Conservation (phyloP, 129 eudicot species). For the Erigeron canadensis region DNA sequence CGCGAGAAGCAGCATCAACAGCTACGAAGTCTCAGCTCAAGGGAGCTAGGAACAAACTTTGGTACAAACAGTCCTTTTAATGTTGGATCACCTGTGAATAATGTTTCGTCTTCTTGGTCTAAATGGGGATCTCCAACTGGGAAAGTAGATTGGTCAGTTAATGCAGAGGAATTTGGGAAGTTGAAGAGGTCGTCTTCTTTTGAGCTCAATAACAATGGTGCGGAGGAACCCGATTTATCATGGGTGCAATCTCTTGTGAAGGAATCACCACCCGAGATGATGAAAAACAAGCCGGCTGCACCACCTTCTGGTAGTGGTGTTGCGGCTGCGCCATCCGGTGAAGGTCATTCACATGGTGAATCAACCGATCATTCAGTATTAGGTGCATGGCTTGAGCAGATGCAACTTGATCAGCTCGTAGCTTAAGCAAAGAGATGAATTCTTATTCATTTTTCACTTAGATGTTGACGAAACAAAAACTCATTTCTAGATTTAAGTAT, state of each 20-base stretch:
- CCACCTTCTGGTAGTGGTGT: constrained; percentile 32
- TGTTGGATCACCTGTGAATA: constrained; percentile 58
- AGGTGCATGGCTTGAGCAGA: constrained; percentile 95
- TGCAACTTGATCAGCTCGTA: constrained; percentile 92
- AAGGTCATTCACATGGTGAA: constrained; percentile 55
- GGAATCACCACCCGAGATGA: constrained; percentile 91
- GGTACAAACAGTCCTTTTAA: constrained; percentile 43
- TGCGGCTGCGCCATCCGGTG: constrained; percentile 69
- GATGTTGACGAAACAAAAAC: constrained; percentile 27
- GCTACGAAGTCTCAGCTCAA: constrained; percentile 67
- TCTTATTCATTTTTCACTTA: constrained; percentile 35
- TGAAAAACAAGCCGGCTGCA: constrained; percentile 59
- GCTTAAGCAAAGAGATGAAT: constrained; percentile 48
- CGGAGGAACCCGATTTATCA: constrained; percentile 86
- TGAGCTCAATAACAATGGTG: constrained; percentile 42
- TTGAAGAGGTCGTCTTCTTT: constrained; percentile 49
- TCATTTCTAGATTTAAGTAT: constrained; percentile 39
- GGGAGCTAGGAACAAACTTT: constrained; percentile 46
- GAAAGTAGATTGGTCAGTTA: constrained; percentile 71
- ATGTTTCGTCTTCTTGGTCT: constrained; percentile 41
- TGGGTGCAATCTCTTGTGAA: constrained; percentile 96
- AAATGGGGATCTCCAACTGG: constrained; percentile 72
- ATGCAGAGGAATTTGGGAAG: constrained; percentile 37
- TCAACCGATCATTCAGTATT: constrained; percentile 74
- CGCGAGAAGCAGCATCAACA: constrained; percentile 70